phyloP scores from a whole-genome alignment of 75 land plant genomes.

The Adiantum capillusveneris region DNA sequence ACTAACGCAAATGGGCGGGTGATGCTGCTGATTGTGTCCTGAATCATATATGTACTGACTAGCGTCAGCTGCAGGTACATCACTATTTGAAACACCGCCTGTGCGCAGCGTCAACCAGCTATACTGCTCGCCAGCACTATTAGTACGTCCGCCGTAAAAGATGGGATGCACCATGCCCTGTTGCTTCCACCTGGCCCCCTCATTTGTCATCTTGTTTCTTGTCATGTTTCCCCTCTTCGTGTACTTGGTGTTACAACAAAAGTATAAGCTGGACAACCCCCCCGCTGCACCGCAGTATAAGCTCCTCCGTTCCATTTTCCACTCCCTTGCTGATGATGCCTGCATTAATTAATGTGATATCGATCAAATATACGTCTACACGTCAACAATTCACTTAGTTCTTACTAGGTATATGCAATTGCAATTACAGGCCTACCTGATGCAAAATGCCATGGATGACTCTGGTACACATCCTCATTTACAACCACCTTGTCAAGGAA shows the following conservation, averaged over 20 bases:
- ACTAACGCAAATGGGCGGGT: too few species aligned
- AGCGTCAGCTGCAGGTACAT: too few species aligned
- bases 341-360: too few species aligned
- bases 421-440: too few species aligned
- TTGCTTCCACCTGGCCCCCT: conserved; percentile 1
- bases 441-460: background rate
- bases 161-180: conserved; percentile 3
- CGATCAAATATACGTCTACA: too few species aligned
- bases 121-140: too few species aligned
- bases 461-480: background rate
- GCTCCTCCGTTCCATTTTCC: too few species aligned
- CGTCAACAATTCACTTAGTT: too few species aligned
- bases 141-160: background rate
- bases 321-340: too few species aligned
- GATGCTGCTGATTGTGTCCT: background rate
- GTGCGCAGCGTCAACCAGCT: background rate
- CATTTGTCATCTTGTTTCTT: background rate
- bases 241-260: background rate
- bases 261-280: background rate
- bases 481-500: background rate
- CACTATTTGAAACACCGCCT: background rate
- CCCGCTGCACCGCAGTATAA: too few species aligned
- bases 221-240: conserved; percentile 5
- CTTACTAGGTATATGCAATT: too few species aligned
- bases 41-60: too few species aligned